Percentiles rank a stretch among this genome's conserved stretches.
Conservation (phyloP, 495 filamentous ascomycete species). For the Hyaloscypha variabilis region DNA sequence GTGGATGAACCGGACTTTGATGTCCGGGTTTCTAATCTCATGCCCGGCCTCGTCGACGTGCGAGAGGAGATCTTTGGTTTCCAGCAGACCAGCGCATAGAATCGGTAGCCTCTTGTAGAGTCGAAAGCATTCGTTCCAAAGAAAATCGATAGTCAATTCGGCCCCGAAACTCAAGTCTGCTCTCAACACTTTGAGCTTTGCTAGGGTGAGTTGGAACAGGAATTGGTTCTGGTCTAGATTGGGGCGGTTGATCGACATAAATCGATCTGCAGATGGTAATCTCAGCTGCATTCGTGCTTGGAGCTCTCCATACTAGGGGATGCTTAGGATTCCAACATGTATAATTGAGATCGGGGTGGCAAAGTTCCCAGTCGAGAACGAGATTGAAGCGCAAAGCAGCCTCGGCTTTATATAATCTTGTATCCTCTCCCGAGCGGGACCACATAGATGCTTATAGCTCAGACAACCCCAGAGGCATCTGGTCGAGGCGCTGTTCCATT, state of each 20-base stretch:
- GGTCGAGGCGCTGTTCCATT: background rate
- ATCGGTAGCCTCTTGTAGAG: background rate
- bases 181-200: background rate
- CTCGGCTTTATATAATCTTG: constrained; percentile 3
- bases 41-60: background rate
- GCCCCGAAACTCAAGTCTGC: background rate
- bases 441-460: constrained; percentile 6
- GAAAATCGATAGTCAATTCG: background rate
- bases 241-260: too few relatives aligned
- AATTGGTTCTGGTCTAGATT: background rate
- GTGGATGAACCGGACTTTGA: constrained; percentile 6
- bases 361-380: constrained; percentile 6
- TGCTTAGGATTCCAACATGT: background rate
- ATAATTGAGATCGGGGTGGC: background rate
- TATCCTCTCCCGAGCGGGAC: background rate
- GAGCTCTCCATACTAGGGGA: too few relatives aligned
- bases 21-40: background rate
- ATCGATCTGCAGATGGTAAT: too few relatives aligned
- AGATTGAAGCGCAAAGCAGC: constrained; percentile 10
- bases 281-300: too few relatives aligned
- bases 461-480: background rate
- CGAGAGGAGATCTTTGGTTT: background rate
- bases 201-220: constrained; percentile 1
- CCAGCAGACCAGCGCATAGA: background rate
- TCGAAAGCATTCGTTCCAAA: background rate